A percentile compares a stretch with the other conserved stretches of the same genome.
Conservation (phyloP, 2,329 filamentous ascomycete species). For the Lasiodiplodia sp. region DNA sequence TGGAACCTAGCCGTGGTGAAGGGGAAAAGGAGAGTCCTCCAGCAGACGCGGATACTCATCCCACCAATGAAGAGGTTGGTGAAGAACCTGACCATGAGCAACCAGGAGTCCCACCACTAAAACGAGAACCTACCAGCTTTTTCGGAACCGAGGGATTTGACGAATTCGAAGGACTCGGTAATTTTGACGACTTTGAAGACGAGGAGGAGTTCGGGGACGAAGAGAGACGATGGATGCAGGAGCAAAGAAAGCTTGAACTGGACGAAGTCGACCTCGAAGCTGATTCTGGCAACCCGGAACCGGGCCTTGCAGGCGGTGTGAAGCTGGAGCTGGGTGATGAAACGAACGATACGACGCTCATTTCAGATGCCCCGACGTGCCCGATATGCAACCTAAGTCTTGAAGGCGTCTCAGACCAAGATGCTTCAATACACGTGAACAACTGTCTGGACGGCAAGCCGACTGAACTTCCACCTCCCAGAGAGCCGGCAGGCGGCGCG, state of each 20-base stretch:
- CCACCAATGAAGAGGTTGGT: constrained; percentile 20
- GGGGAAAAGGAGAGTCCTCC: not conserved
- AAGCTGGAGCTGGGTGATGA: constrained; percentile 28
- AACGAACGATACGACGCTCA: constrained; percentile 13
- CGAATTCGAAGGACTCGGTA: constrained; percentile 61
- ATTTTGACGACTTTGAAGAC: constrained; percentile 63
- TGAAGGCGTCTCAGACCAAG: constrained; percentile 61
- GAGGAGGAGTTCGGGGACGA: constrained; percentile 61
- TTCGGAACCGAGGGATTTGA: constrained; percentile 52
- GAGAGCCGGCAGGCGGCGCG: constrained; percentile 30
- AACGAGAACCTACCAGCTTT: constrained; percentile 58
- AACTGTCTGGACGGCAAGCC: constrained; percentile 86
- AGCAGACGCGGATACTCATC: not conserved
- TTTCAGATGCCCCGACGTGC: constrained; percentile 58
- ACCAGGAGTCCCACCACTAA: constrained; percentile 41
- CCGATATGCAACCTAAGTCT: constrained; percentile 79
- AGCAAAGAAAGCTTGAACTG: constrained; percentile 64
- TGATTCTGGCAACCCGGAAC: constrained; percentile 63
- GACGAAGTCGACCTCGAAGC: constrained; percentile 55
- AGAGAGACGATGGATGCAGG: constrained; percentile 72
- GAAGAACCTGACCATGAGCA: constrained; percentile 6
- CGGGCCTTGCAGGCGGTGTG: constrained; percentile 46
- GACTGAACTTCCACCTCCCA: constrained; percentile 59
- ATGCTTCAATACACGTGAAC: constrained; percentile 87
- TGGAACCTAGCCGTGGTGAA: not conserved